phyloP scores from a whole-genome alignment of 2,329 filamentous ascomycete species.

The Cercospora sp. region DNA sequence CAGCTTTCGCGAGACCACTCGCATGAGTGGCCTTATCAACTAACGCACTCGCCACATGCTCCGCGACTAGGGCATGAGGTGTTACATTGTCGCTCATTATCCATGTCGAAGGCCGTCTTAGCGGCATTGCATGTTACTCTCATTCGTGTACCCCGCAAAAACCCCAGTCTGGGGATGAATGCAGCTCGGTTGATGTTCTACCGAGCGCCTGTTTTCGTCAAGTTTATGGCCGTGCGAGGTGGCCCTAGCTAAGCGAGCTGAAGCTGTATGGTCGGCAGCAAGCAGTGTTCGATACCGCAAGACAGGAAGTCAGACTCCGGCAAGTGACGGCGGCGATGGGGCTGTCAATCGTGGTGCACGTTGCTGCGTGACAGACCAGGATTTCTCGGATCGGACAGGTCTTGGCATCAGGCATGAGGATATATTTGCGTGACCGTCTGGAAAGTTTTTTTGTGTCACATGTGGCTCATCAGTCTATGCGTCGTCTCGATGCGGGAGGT shows the following conservation, averaged over 20 bases:
- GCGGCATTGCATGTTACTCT: slow-evolving; percentile 1
- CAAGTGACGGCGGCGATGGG: background rate
- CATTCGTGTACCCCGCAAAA: slow-evolving; percentile 11
- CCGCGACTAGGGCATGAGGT: background rate
- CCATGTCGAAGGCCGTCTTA: background rate
- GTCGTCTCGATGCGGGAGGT: slow-evolving; percentile 23
- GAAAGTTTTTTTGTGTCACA: background rate
- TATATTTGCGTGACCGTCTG: background rate
- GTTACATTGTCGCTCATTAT: background rate
- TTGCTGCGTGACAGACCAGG: background rate
- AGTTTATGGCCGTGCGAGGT: background rate
- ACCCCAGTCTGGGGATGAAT: background rate
- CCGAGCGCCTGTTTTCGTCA: slow-evolving; percentile 4
- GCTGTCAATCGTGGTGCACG: background rate
- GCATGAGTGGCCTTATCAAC: background rate
- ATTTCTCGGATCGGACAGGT: background rate
- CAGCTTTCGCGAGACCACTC: background rate
- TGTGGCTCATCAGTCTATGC: slow-evolving; percentile 21
- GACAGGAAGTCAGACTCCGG: background rate
- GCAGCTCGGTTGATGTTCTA: slow-evolving; percentile 3
- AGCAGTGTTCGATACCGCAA: background rate
- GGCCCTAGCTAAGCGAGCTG: background rate
- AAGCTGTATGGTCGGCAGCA: background rate
- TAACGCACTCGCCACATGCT: background rate
- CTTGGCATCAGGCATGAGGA: background rate